Evolutionary conservation across 768 basidiomycete species (phyloP).

Genomic region (Russula olivacea): DNA sequence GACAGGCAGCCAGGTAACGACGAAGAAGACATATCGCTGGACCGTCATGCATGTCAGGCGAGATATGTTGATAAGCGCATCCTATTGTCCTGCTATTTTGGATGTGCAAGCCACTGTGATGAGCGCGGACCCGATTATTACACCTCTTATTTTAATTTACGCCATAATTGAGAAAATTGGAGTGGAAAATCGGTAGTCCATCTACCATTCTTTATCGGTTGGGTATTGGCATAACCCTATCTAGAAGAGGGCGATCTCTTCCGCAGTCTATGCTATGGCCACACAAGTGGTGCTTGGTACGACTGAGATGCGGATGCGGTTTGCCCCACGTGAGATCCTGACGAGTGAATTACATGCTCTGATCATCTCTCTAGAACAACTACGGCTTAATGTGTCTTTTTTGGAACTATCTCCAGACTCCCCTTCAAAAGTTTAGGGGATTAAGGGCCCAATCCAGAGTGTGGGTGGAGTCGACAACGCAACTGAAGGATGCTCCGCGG

Average conservation of each 20-base stretch:
- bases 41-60: background rate
- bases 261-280: background rate
- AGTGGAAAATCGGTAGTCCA: background rate
- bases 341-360: too few species aligned
- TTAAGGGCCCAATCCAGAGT: background rate
- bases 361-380: too few species aligned
- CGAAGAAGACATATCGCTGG: background rate
- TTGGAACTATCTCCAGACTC: background rate
- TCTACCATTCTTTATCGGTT: background rate
- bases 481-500: background rate
- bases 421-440: background rate
- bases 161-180: slow-evolving; percentile 3
- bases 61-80: background rate
- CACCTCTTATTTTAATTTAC: background rate
- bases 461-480: background rate
- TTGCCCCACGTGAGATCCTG: too few species aligned
- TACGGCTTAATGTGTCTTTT: background rate
- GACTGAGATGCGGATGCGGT: background rate
- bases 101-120: background rate
- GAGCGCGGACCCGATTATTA: slow-evolving; percentile 5
- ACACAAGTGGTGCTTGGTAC: background rate
- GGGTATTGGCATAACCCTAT: background rate
- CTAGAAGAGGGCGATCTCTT: slow-evolving; percentile 13
- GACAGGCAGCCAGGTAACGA: slow-evolving; percentile 6
- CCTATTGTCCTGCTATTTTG: too few species aligned